Percentiles rank a stretch among this genome's conserved stretches.
Conservation (phyloP, 2,329 filamentous ascomycete species). For the Hypoxylon rubiginosum region DNA sequence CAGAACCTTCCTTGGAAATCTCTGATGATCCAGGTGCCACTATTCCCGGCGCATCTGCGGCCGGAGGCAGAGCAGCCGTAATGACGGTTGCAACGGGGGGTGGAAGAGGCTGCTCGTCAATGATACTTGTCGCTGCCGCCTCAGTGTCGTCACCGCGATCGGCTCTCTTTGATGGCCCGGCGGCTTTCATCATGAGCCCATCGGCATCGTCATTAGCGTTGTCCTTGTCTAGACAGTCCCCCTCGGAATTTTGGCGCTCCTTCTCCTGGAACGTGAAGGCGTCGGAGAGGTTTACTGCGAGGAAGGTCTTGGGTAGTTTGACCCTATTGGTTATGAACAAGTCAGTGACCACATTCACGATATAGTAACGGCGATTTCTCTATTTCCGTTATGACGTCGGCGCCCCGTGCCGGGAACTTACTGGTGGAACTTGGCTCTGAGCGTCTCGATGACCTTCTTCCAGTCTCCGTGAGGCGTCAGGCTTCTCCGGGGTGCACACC, state of each 20-base stretch:
- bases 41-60: constrained; percentile 39
- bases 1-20: constrained; percentile 28
- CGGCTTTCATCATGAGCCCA: constrained; percentile 46
- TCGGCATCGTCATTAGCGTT: constrained; percentile 44
- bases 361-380: constrained; percentile 11
- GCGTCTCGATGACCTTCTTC: constrained; percentile 96
- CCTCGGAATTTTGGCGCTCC: constrained; percentile 65
- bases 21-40: constrained; percentile 35
- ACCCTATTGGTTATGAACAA: constrained; percentile 59
- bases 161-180: constrained; percentile 31
- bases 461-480: constrained; percentile 93
- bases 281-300: constrained; percentile 74
- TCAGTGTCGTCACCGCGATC: constrained; percentile 36
- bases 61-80: constrained; percentile 45
- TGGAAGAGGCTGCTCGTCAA: constrained; percentile 37
- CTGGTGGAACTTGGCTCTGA: constrained; percentile 96
- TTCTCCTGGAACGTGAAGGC: constrained; percentile 71
- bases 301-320: constrained; percentile 75
- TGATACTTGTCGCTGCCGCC: constrained; percentile 16
- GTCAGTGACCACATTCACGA: constrained; percentile 24
- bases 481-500: constrained; percentile 89
- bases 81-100: constrained; percentile 36
- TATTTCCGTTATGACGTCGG: constrained; percentile 28
- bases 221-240: constrained; percentile 65
- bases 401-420: constrained; percentile 61